phyloP scores from a whole-genome alignment of 2,329 filamentous ascomycete species.

The Apiospora pterosperma region DNA sequence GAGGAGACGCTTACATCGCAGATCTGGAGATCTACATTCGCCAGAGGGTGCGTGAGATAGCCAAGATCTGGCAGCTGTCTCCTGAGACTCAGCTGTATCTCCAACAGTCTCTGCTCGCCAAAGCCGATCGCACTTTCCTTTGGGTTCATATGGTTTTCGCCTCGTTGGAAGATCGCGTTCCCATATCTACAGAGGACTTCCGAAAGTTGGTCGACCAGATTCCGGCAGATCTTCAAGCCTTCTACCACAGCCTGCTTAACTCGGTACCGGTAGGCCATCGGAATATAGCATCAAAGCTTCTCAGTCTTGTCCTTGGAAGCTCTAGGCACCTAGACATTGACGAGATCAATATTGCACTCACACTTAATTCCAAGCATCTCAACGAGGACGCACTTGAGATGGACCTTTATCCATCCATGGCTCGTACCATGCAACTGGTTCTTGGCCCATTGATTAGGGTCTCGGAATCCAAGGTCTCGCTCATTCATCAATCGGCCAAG shows the following conservation, averaged over 20 bases:
- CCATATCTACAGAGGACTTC: conserved; percentile 22
- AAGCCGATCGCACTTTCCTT: conserved; percentile 33
- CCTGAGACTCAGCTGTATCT: conserved; percentile 23
- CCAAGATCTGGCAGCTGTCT: conserved; percentile 18
- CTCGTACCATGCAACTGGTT: conserved; percentile 25
- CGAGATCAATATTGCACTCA: conserved; percentile 32
- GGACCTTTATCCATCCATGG: conserved; percentile 25
- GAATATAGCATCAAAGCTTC: conserved; percentile 22
- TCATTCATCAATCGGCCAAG: conserved; percentile 34
- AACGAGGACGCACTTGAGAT: conserved; percentile 20
- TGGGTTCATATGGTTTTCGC: conserved; percentile 34
- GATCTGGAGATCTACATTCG: conserved; percentile 31
- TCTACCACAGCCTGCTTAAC: conserved; percentile 27
- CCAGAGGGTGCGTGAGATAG: conserved; percentile 27
- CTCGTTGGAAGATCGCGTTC: conserved; percentile 25
- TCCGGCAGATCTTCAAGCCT: conserved; percentile 24
- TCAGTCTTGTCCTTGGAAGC: conserved; percentile 30
- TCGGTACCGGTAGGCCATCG: conserved; percentile 21
- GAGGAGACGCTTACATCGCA: conserved; percentile 16
- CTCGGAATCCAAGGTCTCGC: conserved; percentile 25
- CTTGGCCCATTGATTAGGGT: conserved; percentile 31
- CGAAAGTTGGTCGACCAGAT: conserved; percentile 27
- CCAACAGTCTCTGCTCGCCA: conserved; percentile 24
- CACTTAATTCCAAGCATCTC: conserved; percentile 19
- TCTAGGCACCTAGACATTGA: conserved; percentile 27